Base-by-base conservation (phyloP, 2,329 filamentous ascomycete genomes). In the Zelopaecilomyces penicillatus region DNA sequence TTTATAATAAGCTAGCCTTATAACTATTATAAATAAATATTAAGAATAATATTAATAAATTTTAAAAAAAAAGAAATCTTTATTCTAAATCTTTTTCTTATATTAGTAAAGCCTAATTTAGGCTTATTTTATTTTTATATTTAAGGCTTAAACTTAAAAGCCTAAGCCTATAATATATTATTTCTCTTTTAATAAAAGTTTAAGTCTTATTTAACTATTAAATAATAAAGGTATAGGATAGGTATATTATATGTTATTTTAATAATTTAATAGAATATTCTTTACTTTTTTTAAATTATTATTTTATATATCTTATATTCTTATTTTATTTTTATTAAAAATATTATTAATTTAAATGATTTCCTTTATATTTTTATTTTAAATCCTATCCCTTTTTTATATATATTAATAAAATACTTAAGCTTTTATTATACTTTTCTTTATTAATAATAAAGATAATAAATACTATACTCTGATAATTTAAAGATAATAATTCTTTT, bases 121-220 rank as follows among this genome's bases (percentile, higher is more conserved):
- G 19, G n/a, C n/a, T n/a, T n/a, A n/a, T n/a, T n/a, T n/a, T n/a
- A n/a, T n/a, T n/a, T n/a, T n/a, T n/a, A n/a, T n/a, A n/a, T n/a
- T n/a, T n/a, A n/a, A n/a, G n/a, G n/a, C n/a, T 29, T 31, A 41
- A 41, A 28, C 6, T n/a, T 10, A 38, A 33, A 33, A 31, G 38
- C 28, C 37, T 44, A 39, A 39, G 43, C 37, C 39, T 34, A 28
- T 41, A 39, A 43, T 37, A 45, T 41, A 32, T n/a, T n/a, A n/a
- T n/a, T n/a, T n/a, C n/a, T n/a, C n/a, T 38, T 32, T 42, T 42
- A 43, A 36, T 28, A 33, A 11, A 32, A 39, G 43, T 30, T 35
- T 30, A 33, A 34, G 36, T 37, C 32, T 37, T 42, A n/a, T 29
- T 5, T 37, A 27, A 39, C 4, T 31, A 30, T 45, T 36, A 30